phyloP scores from a whole-genome alignment of 1,284 basidiomycete genomes.

The Ceratobasidium sp. region DNA sequence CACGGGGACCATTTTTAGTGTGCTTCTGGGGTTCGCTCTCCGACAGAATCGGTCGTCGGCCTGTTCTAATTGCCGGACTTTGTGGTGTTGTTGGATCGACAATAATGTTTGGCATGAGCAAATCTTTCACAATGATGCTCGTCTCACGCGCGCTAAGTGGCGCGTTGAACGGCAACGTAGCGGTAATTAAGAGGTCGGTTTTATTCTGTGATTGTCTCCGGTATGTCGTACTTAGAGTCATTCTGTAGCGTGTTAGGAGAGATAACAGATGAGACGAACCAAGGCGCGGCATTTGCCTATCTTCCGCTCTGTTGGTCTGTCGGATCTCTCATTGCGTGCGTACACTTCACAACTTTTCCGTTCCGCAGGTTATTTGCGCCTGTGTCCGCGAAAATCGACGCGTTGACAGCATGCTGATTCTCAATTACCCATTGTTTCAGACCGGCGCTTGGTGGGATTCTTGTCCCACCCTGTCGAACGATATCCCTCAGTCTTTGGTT shows the following conservation, averaged over 20 bases:
- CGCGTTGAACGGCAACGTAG: constrained; percentile 44
- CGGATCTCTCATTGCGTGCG: constrained; percentile 43
- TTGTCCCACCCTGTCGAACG: constrained; percentile 46
- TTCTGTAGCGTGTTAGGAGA: constrained; percentile 39
- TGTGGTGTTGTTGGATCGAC: constrained; percentile 48
- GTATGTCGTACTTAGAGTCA: neutral
- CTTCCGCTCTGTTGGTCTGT: constrained; percentile 39
- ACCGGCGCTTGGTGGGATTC: constrained; percentile 46
- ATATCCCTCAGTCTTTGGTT: constrained; percentile 45
- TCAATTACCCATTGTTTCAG: no score
- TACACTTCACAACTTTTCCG: neutral
- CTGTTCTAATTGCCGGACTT: constrained; percentile 50
- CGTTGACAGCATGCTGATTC: no score
- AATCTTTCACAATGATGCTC: constrained; percentile 48
- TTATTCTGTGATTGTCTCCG: neutral
- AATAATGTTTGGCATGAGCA: constrained; percentile 49
- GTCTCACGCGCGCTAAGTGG: constrained; percentile 46
- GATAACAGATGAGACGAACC: constrained; percentile 41
- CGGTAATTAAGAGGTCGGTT: constrained; percentile 40
- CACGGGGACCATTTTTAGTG: constrained; percentile 40
- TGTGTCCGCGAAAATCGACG: constrained; percentile 42
- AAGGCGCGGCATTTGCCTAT: constrained; percentile 40
- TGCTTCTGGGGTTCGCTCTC: constrained; percentile 44
- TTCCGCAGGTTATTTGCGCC: neutral
- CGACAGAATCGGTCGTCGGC: constrained; percentile 48